These are phyloP conservation scores for Stylosanthes scabra DNA, from an alignment of 331 rosid genomes.

Conservation along the genomic window DNA sequence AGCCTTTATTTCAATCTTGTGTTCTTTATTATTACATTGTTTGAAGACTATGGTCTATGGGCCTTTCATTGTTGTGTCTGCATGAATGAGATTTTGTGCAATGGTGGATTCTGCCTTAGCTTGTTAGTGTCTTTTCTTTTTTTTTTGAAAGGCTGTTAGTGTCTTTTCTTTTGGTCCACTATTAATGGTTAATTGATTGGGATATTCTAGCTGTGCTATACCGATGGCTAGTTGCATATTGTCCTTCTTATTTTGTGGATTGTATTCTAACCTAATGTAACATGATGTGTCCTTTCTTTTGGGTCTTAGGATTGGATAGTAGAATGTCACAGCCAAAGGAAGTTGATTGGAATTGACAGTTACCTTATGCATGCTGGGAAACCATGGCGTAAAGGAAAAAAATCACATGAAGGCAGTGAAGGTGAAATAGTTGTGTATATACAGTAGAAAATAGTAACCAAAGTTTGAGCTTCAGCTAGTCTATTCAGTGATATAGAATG, in stretches of 20 bases:
- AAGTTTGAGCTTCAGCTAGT: slow-evolving; percentile 21
- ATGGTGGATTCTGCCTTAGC: neutral
- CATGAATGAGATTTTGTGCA: slow-evolving; percentile 20
- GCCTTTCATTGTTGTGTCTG: slow-evolving; percentile 15
- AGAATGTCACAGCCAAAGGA: slow-evolving; percentile 75
- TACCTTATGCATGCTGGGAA: slow-evolving; percentile 84
- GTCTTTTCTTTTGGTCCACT: no score
- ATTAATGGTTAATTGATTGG: no score
- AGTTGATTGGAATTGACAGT: slow-evolving; percentile 82
- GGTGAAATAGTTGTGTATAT: slow-evolving; percentile 47
- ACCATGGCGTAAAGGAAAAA: slow-evolving; percentile 83
- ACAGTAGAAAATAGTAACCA: slow-evolving; percentile 17
- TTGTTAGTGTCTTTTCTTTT: no score
- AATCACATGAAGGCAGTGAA: slow-evolving; percentile 46
- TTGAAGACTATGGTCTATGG: neutral
- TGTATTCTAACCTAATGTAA: slow-evolving; percentile 6
- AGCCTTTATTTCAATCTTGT: slow-evolving; percentile 1
- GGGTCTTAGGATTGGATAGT: slow-evolving; percentile 82
- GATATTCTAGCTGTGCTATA: no score
- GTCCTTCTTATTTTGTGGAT: slow-evolving; percentile 21
- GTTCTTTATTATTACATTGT: neutral
- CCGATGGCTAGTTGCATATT: slow-evolving; percentile 10
- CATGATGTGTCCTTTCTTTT: slow-evolving; percentile 30
- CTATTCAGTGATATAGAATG: neutral
- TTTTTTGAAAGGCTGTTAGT: no score